Evolutionary conservation across 1,284 basidiomycete species (phyloP), one percentile per base, ranked within the genome.

Genomic region (Moesziomyces aphidis): DNA sequence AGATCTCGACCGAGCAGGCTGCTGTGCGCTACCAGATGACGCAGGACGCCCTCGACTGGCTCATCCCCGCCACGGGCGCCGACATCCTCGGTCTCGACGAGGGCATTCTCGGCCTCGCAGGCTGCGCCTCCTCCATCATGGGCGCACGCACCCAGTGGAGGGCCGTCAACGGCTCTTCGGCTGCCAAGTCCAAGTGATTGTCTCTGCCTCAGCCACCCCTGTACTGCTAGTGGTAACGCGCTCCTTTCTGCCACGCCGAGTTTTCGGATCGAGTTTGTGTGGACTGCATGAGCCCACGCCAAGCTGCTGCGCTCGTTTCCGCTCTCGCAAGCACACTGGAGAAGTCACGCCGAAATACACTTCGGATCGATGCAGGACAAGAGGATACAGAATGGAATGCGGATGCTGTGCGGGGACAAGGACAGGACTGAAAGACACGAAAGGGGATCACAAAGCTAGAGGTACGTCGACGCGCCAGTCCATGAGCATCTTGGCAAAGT

Each of bases 61-160:
- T 93, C 90, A 90, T 95, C 82, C 97, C 96, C 13, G 92, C 94
- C 13, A 91, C 92, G 48, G 91, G 89, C 69, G 88, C 95, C 49
- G 93, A 91, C 50, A 87, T 93, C 66, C 88, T 92, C 73, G 89
- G 90, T 78, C 83, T 97, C 76, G 95, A 92, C 84, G 96, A 99
- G 69, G 96, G 96, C 48, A 70, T 82, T 17, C 65, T 84, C 17
- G 82, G 83, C 56, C 67, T 83, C 15, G 82, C 82, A 26, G 83
- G 83, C 55, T 75, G 73, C 50, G 68, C 75, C 28, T 82, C 81
- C 8, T 75, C 77, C 19, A 54, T 81, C 57, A 80, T 84, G 71
- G 83, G 83, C 50, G 81, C 74, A 10, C 70, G 75, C 45, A 80
- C 78, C 21, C 83, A 84, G 64, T 84, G 83, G 83, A 70, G 76